Base-by-base conservation (phyloP, 2,329 filamentous ascomycete genomes). In the Xylaria sp. region DNA sequence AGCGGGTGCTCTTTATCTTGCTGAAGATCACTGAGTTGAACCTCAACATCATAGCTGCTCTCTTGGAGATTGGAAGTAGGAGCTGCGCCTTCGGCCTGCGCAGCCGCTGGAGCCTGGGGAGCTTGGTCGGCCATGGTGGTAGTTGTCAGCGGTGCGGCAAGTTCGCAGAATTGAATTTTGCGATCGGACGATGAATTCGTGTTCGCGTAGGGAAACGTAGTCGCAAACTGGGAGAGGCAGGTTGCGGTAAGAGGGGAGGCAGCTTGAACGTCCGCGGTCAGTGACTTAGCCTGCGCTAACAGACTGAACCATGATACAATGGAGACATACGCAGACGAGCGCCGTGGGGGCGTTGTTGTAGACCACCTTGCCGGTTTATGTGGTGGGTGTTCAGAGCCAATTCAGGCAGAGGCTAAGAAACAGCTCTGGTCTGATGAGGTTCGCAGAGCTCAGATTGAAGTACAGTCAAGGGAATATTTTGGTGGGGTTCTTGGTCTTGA, bases 11-110 rank as follows among this genome's bases (percentile, higher is more conserved):
- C 90, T 10, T 90, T 87, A 73, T 97, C 92, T 29, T 87, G 86
- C 77, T 97, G 93, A 55, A 97, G 83, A 73, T 97, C 93, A 71
- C 90, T 93, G 61, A 98, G 85, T 77, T 94, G 95, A 70, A 99
- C 92, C 73, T 97, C 90, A 68, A 99, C 94, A 68, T 95, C 90
- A 77, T 90, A 96, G 60, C 90, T 88, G 3, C 88, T 87, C 76
- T 97, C 91, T 47, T 85, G 76, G 27, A 88, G 79, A 48, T 80
- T 81, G 38, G 86, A 86, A 56, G 68, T 63, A 47, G 76, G 75
- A 37, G 73, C 70, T 46, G 75, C 70, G 48, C 76, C 77, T 49
- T 81, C 65, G 19, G 57, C 63, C 68, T 79, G 76, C n/a, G 71
- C 72, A n/a, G 8, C 53, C 23, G 48, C 52, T 31, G 63, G 54